phyloP scores from a whole-genome alignment of 805 yeast genomes.

The Brettanomyces anomalus region DNA sequence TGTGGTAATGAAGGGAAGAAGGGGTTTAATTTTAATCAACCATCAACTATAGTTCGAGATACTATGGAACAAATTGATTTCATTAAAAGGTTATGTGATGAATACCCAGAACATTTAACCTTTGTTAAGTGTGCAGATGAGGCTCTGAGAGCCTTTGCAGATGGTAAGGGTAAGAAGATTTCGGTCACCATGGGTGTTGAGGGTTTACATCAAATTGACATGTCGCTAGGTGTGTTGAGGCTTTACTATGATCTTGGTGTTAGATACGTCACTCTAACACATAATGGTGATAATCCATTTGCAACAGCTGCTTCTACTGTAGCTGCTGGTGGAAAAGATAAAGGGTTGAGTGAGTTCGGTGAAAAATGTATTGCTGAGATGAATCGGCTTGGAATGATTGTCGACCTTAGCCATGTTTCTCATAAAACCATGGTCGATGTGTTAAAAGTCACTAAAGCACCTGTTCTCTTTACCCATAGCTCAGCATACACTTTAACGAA shows the following conservation, averaged over 20 bases:
- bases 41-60: conserved; percentile 39
- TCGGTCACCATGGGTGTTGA: conserved; percentile 45
- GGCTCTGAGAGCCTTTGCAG: conserved; percentile 28
- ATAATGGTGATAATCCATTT: conserved; percentile 49
- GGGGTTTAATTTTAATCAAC: conserved; percentile 35
- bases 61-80: conserved; percentile 48
- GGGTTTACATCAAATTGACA: conserved; percentile 45
- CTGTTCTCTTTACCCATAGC: conserved; percentile 45
- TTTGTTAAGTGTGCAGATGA: conserved; percentile 34
- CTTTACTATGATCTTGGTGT: conserved; percentile 42
- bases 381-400: conserved; percentile 48
- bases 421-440: conserved; percentile 40
- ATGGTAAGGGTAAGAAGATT: conserved; percentile 23
- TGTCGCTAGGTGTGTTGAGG: conserved; percentile 40
- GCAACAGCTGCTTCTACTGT: conserved; percentile 46
- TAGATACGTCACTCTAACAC: conserved; percentile 45
- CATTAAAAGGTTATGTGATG: conserved; percentile 33
- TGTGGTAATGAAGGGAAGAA: conserved; percentile 32
- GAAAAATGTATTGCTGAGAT: conserved; percentile 34
- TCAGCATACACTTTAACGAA: conserved; percentile 32
- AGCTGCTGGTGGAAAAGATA: conserved; percentile 36
- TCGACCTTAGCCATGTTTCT: conserved; percentile 44
- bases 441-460: conserved; percentile 32
- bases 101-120: conserved; percentile 30
- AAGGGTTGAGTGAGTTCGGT: conserved; percentile 36